A percentile compares a stretch with the other conserved stretches of the same genome.
Conservation (phyloP, 1,284 basidiomycete species). For the Gomphus bonarii region DNA sequence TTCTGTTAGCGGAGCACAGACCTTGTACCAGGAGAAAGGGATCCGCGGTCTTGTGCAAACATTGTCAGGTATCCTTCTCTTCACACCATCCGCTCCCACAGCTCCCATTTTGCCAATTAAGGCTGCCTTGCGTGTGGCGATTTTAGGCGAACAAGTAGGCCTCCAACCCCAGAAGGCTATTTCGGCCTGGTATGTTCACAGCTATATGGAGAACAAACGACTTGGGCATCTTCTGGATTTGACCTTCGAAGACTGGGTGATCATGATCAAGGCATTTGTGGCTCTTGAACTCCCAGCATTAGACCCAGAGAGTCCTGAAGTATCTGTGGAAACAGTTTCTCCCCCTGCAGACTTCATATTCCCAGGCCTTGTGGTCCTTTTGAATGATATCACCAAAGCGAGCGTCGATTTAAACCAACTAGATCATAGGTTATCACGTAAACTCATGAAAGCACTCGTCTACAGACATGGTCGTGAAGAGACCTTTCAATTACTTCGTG, state of each 20-base stretch:
- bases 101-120: background rate
- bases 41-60: constrained; percentile 1
- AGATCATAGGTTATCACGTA: background rate
- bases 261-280: constrained; percentile 5
- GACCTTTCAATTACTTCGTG: constrained; percentile 1
- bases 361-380: background rate
- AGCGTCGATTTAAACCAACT: background rate
- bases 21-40: background rate
- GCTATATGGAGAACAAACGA: constrained; percentile 4
- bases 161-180: background rate
- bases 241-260: background rate
- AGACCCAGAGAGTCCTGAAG: background rate
- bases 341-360: background rate
- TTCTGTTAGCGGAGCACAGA: background rate
- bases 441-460: constrained; percentile 3
- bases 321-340: background rate
- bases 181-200: background rate
- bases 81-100: background rate
- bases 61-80: background rate
- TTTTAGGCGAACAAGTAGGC: background rate
- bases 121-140: background rate
- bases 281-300: constrained; percentile 4
- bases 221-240: background rate
- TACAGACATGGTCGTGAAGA: constrained; percentile 7
- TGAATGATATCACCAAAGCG: background rate